phyloP scores from a whole-genome alignment of 2,329 filamentous ascomycete genomes.

The Colletotrichum neosansevieriae region DNA sequence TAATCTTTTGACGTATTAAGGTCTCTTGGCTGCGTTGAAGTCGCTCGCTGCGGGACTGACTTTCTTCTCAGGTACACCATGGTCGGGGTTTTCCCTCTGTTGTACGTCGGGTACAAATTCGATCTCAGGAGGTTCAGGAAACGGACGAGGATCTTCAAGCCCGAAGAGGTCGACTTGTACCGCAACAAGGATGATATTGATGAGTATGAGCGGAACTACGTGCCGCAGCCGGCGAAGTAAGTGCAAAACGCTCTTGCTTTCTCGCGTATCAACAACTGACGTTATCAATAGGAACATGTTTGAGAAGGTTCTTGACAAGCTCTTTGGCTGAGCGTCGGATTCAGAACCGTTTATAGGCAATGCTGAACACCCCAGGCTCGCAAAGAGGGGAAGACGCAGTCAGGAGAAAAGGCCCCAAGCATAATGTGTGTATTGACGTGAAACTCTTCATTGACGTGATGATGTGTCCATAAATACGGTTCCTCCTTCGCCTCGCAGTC shows the following conservation, averaged over 20 bases:
- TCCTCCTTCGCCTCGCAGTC: too few relatives aligned
- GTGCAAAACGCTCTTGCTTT: constrained; percentile 39
- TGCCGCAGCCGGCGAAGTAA: constrained; percentile 65
- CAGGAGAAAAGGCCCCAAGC: too few relatives aligned
- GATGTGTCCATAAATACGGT: too few relatives aligned
- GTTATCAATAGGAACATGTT: background rate
- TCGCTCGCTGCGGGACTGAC: constrained; percentile 10
- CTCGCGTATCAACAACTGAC: background rate
- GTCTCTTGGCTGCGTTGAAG: background rate
- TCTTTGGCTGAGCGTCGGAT: constrained; percentile 14
- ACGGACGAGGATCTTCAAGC: constrained; percentile 67
- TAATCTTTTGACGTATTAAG: too few relatives aligned
- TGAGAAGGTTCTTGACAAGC: constrained; percentile 27
- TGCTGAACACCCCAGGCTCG: too few relatives aligned
- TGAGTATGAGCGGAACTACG: constrained; percentile 73
- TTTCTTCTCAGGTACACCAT: constrained; percentile 68
- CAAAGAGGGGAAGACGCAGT: too few relatives aligned
- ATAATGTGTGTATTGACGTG: too few relatives aligned
- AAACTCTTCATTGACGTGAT: too few relatives aligned
- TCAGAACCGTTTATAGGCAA: too few relatives aligned
- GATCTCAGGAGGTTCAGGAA: constrained; percentile 72
- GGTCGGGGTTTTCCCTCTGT: constrained; percentile 75
- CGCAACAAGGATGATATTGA: constrained; percentile 75
- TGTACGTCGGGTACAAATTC: constrained; percentile 70
- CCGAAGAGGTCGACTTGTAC: constrained; percentile 72